Base-by-base conservation (phyloP, 23 red algal species). In the Chondrus crispus region DNA sequence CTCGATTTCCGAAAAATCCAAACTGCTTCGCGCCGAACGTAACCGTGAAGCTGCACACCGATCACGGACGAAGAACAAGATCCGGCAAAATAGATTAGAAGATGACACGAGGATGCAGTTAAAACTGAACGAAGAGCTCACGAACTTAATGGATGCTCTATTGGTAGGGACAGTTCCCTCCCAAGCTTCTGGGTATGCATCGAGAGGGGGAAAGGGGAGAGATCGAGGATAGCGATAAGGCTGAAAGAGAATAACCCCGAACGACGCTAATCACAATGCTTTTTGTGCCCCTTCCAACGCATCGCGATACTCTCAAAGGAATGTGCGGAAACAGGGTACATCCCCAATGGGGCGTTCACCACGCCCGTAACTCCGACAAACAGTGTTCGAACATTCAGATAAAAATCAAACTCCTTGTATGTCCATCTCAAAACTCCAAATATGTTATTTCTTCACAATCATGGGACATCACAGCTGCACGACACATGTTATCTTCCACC, bases 41-140 rank as follows among this genome's bases (percentile, higher is more conserved):
- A 87, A 87, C 41, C 29, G 84, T n/a, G 84, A 87, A 49, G 84
- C 84, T 71, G 84, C 84, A 20, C 69, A 87, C 62, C 84, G 84
- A 41, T 87, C 84, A 40, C 33, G 84, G 9, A 45, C 84, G 47
- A 87, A 87, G 46, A 87, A 87, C 66, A 87, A 87, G 46, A 48
- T 72, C 13, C 40, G 84, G 20, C 84, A 87, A 39, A 39, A 32
- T 32, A 46, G 48, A 6, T 47, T 87, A 12, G 84, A 87, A 54
- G 63, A 87, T 11, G 66, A 74, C 42, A 75, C 84, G 32, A 46
- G 29, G 62, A 71, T 53, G 50, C 64, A 48, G 26, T 37, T 87
- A 8, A 46, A 43, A 52, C 60, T 87, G 3, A 87, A 75, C 24
- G 43, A 26, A 39, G 60, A 87, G 47, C 29, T 87, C 2, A 36